Percentiles rank a stretch among this genome's conserved stretches.
Evolutionary conservation across 495 filamentous ascomycete species (phyloP).

Genomic region (Hypoxylon fuscum): DNA sequence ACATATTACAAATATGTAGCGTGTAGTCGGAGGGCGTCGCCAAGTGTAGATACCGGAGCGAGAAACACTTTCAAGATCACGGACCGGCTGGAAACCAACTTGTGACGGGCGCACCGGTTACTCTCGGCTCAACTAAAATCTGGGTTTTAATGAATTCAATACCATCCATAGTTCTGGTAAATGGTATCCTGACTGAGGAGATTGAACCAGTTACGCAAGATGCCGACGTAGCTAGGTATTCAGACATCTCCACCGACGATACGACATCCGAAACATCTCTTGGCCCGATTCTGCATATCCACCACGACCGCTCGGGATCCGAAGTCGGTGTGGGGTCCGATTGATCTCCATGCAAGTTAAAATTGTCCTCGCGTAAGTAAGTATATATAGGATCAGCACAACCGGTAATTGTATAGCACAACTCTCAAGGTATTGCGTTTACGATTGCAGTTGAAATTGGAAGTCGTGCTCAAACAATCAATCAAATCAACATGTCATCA

Average conservation of each 20-base stretch:
- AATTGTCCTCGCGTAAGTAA: not conserved
- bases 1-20: not conserved
- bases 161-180: not conserved
- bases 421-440: too few species aligned
- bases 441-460: too few species aligned
- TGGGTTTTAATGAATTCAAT: not conserved
- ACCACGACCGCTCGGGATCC: conserved; percentile 3
- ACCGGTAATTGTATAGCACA: not conserved
- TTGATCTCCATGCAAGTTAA: not conserved
- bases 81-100: not conserved
- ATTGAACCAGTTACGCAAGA: not conserved
- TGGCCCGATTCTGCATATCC: not conserved
- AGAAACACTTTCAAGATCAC: not conserved
- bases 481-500: conserved; percentile 28
- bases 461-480: too few species aligned
- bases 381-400: not conserved
- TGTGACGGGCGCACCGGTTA: too few species aligned
- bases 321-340: conserved; percentile 10
- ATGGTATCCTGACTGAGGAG: not conserved
- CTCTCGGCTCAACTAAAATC: not conserved
- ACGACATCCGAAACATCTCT: not conserved
- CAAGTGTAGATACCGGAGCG: not conserved
- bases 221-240: not conserved
- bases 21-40: not conserved
- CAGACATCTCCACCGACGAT: not conserved